Base-by-base conservation (phyloP, 345 rosid species). In the Hirschfeldia incana region DNA sequence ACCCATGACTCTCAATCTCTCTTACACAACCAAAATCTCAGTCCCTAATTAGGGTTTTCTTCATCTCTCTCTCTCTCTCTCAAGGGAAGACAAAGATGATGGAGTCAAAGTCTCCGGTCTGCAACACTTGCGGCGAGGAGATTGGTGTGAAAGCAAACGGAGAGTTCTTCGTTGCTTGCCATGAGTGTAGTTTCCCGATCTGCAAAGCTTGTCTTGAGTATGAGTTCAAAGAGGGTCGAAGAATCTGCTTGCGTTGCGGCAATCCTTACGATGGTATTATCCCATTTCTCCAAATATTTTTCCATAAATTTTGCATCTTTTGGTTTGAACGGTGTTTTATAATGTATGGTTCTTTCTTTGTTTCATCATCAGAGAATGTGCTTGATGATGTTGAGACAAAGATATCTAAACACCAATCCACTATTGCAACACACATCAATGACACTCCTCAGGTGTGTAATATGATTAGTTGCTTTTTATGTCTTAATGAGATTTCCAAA, bases 141-240 rank as follows among this genome's bases (percentile, higher is more conserved):
- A 89, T 95, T 10, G 96, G 95, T 66, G 2, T 85, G 3, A 83
- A 78, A 76, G 76, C 88, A 6, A 89, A 89, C 65, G 94, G 99
- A 1, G 96, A 88, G 70, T 34, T 79, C 55, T 93, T 91, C 69
- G 89, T 91, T 28, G 94, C 91, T 80, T 95, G 98, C 78, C 92
- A 87, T 61, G 96, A 93, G 72, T 93, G 99, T 76, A 87, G 80
- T 46, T 93, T 89, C 85, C 94, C 96, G n/a, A 83, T 93, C 83
- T 93, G 99, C 87, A 91, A 86, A 86, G 84, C 90, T 53, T 95
- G 99, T 69, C 84, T 93, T 46, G 93, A 92, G 65, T 89, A 87
- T 69, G 97, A 95, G 83, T 71, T 89, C 85, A 92, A 91, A 77
- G 97, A 93, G 67, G 98, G 93, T 33, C 84, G 94, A 69, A 86